Percentiles rank a stretch among this genome's conserved stretches.
Evolutionary conservation across 2,329 filamentous ascomycete genomes (phyloP).

Genomic region (Claviceps sp.): DNA sequence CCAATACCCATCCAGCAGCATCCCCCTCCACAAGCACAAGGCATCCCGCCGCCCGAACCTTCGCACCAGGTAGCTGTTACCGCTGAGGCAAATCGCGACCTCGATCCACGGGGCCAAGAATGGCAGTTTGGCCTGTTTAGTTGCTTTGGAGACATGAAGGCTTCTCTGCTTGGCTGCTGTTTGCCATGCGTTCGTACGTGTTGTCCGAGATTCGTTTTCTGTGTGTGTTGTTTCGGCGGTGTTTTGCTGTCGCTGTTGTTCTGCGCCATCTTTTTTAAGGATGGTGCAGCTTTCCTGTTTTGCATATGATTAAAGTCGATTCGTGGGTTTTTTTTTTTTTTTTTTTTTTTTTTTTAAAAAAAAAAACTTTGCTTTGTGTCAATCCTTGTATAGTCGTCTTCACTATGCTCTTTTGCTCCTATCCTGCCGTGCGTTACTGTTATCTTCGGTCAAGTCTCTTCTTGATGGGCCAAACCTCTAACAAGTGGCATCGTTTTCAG

Average conservation of each 20-base stretch:
- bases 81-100: not conserved
- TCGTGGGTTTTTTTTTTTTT: not conserved
- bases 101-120: conserved; percentile 15
- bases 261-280: too few species aligned
- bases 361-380: not conserved
- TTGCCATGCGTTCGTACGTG: conserved; percentile 31
- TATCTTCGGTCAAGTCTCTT: too few species aligned
- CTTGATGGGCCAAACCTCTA: too few species aligned
- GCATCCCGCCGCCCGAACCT: not conserved
- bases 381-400: not conserved
- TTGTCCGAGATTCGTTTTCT: not conserved
- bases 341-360: not conserved
- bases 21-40: not conserved
- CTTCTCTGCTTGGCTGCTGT: conserved; percentile 25
- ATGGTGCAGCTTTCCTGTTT: too few species aligned
- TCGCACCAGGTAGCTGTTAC: not conserved
- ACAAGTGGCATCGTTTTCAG: conserved; percentile 11
- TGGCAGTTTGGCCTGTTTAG: conserved; percentile 26
- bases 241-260: not conserved
- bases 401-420: not conserved
- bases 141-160: conserved; percentile 25
- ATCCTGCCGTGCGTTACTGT: too few species aligned
- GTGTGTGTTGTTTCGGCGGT: not conserved
- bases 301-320: too few species aligned
- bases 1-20: not conserved